These are phyloP conservation scores for Cryphonectria japonica DNA, from an alignment of 2,329 filamentous ascomycete species.

Conservation along the genomic window DNA sequence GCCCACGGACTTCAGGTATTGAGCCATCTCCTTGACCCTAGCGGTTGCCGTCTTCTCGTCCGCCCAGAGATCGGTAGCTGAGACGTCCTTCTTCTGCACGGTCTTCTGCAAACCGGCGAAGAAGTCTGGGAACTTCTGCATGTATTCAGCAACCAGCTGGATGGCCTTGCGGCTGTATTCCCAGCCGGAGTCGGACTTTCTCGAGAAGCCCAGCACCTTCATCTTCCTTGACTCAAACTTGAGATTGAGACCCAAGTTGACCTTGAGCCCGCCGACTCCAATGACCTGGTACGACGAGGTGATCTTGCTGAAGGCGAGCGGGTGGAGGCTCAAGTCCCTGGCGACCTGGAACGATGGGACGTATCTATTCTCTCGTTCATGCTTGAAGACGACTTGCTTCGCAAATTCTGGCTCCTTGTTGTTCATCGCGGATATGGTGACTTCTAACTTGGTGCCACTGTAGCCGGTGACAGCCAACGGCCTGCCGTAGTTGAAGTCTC, in stretches of 20 bases:
- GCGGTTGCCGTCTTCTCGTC: conserved; percentile 68
- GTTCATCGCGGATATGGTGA: conserved; percentile 75
- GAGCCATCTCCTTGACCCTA: conserved; percentile 90
- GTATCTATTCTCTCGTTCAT: conserved; percentile 75
- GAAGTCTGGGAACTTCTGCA: conserved; percentile 93
- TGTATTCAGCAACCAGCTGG: conserved; percentile 81
- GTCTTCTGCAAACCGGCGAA: conserved; percentile 86
- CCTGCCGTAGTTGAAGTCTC: conserved; percentile 89
- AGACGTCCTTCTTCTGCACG: conserved; percentile 81
- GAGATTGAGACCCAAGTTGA: conserved; percentile 92
- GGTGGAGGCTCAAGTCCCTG: conserved; percentile 77
- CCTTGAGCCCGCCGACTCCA: conserved; percentile 74
- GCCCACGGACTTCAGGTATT: conserved; percentile 91
- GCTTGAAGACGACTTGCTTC: conserved; percentile 69
- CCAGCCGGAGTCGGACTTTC: conserved; percentile 85
- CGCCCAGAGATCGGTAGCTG: conserved; percentile 85
- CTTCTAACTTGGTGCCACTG: conserved; percentile 72
- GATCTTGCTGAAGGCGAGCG: conserved; percentile 90
- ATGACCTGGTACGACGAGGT: conserved; percentile 91
- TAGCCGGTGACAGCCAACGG: conserved; percentile 84
- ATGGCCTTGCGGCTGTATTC: conserved; percentile 90
- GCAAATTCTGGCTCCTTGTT: conserved; percentile 82
- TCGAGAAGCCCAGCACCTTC: conserved; percentile 94
- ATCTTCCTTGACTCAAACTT: conserved; percentile 96
- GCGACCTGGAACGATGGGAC: conserved; percentile 89